Evolutionary conservation across 768 basidiomycete species (phyloP), one percentile per base, ranked within the genome.

Genomic region (Kwoniella sp.): DNA sequence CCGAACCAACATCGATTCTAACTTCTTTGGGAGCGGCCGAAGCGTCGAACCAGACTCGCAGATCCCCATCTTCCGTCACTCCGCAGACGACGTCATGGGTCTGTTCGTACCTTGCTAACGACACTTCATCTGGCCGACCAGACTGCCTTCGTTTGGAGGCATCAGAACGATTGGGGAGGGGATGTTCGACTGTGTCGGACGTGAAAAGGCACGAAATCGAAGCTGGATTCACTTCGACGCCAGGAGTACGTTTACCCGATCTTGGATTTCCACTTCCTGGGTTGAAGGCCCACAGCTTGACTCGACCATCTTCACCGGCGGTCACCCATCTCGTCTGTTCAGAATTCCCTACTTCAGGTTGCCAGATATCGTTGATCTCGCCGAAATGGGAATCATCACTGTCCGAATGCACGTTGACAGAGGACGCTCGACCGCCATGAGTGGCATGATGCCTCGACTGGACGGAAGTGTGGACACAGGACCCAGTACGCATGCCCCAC

Each of bases 221-320:
- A 1, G 61, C 67, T 8, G 61, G 61, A 10, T 40, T 47, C 21
- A 64, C 17, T 51, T 57, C 37, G 26, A 36, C 57, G 22, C 56
- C 51, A 10, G 64, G 50, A 21, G 64, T 53, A 24, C 59, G 27
- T 50, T 68, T 60, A 12, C 73, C 64, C 15, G 70, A 60, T 24
- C 37, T 22, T 25, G 47, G 19, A n/a, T 36, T 15, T 9, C 44
- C 57, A 8, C 29, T 24, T 15, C 50, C 53, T 0, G 65, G 58
- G 30, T 67, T 48, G 13, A 65, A 52, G 29, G 64, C n/a, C 77
- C 77, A 78, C 29, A 71, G 51, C 53, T 78, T 78, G 56, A 76
- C 63, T 19, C 58, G 48, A 10, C 77, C 77, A 52, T 79, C 77
- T 47, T 67, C 63, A 7, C 77, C 75, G 13, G 62, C 75, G 2